Evolutionary conservation across 768 basidiomycete genomes (phyloP).

Genomic region (Suillus sp.): DNA sequence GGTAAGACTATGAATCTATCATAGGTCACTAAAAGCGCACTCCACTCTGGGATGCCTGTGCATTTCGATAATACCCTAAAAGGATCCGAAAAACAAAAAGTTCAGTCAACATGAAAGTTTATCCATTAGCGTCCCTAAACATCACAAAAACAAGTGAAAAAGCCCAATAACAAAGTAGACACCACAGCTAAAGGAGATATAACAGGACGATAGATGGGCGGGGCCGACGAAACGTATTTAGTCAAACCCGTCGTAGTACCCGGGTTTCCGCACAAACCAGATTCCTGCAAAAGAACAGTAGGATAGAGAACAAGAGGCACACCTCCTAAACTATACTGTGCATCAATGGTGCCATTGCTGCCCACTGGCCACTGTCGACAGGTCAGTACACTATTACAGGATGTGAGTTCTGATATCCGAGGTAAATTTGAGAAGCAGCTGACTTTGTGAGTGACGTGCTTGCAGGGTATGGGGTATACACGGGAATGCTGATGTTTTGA

Average conservation of each 20-base stretch:
- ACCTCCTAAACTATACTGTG: slow-evolving; percentile 67
- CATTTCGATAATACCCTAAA: background rate
- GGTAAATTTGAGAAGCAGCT: slow-evolving; percentile 24
- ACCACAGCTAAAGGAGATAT: background rate
- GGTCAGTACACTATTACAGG: slow-evolving; percentile 52
- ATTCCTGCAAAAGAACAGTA: slow-evolving; percentile 33
- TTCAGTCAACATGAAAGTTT: background rate
- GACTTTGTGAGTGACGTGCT: slow-evolving; percentile 60
- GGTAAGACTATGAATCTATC: background rate
- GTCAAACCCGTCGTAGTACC: slow-evolving; percentile 1
- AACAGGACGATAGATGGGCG: background rate
- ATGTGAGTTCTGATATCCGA: slow-evolving; percentile 8
- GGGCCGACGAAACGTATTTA: slow-evolving; percentile 14
- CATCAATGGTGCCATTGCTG: slow-evolving; percentile 59
- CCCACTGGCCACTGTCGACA: slow-evolving; percentile 73
- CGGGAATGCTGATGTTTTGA: slow-evolving; percentile 55
- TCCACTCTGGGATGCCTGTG: background rate
- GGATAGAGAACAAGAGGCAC: slow-evolving; percentile 58
- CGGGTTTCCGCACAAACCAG: slow-evolving; percentile 39
- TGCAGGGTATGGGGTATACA: slow-evolving; percentile 54
- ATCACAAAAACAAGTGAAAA: slow-evolving; percentile 8
- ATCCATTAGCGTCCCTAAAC: background rate
- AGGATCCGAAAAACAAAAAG: background rate
- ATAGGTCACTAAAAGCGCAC: background rate
- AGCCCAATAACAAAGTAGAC: slow-evolving; percentile 14